Evolutionary conservation across 2,329 filamentous ascomycete genomes (phyloP), one percentile per base, ranked within the genome.

Genomic region (Exophiala sideris): DNA sequence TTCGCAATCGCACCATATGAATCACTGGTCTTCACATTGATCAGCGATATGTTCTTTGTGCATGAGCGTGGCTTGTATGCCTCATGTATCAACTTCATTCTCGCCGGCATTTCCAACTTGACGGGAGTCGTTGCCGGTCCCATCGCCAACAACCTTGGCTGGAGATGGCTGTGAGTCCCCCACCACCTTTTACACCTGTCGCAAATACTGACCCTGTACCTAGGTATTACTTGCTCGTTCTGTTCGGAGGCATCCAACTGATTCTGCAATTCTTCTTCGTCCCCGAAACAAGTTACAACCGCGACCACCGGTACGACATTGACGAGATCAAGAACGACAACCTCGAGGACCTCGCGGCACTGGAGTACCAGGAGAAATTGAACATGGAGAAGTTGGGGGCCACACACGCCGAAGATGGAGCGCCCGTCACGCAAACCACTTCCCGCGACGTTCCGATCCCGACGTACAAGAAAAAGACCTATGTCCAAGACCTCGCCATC

Each of bases 1-100:
- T 73, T 79, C 55, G 72, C 76, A 20, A 70, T 68, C 12, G 71
- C 76, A 1, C 75, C 77, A 0, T 72, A 77, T 18, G 77, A 79
- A 58, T 73, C 73, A 11, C 60, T 79, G n/a, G 71, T 71, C 12
- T 76, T 77, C 57, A 72, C 76, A 8, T 73, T 71, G 5, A 68
- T 77, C 7, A 70, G 73, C 2, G 75, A 77, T 50, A 65, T 75
- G 60, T 75, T 72, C 52, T 60, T 58, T 35, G 52, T 56, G 12
- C 59, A 61, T 29, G 53, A 61, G 47, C 45, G 59, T 46, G 59
- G 59, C 5, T 3, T 41, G 11, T 59, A 59, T 39, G 46, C 58
- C 11, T 55, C 56, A 10, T 41, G 56, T 14, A 59, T 57, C 39
- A 57, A 46, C 21, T 51, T 61, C 21, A 55, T 59, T 48, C 20